phyloP scores from a whole-genome alignment of 2,329 filamentous ascomycete species.

The Albophoma yamanashiensis region DNA sequence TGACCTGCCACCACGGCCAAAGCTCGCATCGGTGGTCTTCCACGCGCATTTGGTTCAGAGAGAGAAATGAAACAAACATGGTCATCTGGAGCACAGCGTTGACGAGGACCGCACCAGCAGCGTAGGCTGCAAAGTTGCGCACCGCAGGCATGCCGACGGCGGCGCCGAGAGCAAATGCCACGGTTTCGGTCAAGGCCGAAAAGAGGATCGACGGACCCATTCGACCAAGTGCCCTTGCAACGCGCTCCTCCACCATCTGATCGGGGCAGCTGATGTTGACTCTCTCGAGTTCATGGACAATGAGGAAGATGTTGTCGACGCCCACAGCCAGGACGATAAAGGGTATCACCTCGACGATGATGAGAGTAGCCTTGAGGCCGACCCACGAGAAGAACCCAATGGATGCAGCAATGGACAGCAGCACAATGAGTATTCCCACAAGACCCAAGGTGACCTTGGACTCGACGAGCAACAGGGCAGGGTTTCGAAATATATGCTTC shows the following conservation, averaged over 20 bases:
- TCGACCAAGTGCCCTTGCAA: constrained; percentile 79
- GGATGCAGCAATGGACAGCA: constrained; percentile 95
- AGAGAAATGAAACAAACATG: constrained; percentile 87
- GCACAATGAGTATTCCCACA: constrained; percentile 84
- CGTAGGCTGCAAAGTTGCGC: constrained; percentile 93
- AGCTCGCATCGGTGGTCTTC: constrained; percentile 86
- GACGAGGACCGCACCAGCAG: constrained; percentile 90
- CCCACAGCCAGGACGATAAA: constrained; percentile 94
- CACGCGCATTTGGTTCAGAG: constrained; percentile 83
- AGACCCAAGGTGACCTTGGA: constrained; percentile 97
- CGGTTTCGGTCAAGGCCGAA: constrained; percentile 88
- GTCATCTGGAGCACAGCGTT: constrained; percentile 96
- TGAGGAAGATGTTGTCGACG: constrained; percentile 97
- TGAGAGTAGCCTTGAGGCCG: constrained; percentile 88
- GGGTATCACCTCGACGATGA: constrained; percentile 96
- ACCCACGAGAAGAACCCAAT: constrained; percentile 89
- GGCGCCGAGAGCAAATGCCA: constrained; percentile 83
- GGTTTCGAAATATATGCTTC: constrained; percentile 68
- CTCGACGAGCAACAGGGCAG: constrained; percentile 76
- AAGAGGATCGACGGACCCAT: constrained; percentile 97
- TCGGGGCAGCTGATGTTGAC: constrained; percentile 90
- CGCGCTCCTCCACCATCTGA: constrained; percentile 72
- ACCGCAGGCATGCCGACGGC: constrained; percentile 98
- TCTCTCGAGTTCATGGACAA: constrained; percentile 95
- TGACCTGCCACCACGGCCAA: constrained; percentile 78